Base-by-base conservation (phyloP, 345 rosid species). In the Trapa bicornis region DNA sequence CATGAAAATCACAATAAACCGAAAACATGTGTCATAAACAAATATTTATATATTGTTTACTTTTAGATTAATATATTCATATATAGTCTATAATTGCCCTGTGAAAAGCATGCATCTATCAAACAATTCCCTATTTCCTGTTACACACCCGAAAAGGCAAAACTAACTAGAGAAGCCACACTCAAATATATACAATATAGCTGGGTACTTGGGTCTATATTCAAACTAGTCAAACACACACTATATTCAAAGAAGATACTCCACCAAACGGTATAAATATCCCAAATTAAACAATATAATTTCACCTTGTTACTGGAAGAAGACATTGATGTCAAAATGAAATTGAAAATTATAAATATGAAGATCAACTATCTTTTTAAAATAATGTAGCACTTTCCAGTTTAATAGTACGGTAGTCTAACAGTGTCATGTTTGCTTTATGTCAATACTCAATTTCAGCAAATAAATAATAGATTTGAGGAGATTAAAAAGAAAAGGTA, bases 401-500 rank as follows among this genome's bases (percentile, higher is more conserved):
- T 11, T 50, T 50, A 14, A 50, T 16, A 6, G n/a, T 13, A 50
- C 54, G 13, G 54, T 50, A 50, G 2, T 50, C n/a, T 14, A 50
- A 16, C 2, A 11, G 48, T 45, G 7, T 3, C 43, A 41, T 41
- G 43, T 11, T 45, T 45, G 48, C 48, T 2, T 45, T 6, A 45
- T 60, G 39, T 60, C 33, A 32, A 60, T 35, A 60, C 39, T 10
- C 64, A 60, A 60, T 10, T n/a, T 32, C 7, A 29, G 10, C 64
- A 2, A 11, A 32, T 37, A 11, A 29, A 60, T 60, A 60, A 37
- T 32, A 36, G 6, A 36, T 13, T 36, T 38, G 45, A 36, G 7
- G 10, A 33, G 22, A 17, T 22, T 5, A 45, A 5, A 50, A 4
- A 29, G 37, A 35, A 32, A 60, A 33, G 43, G 47, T 64, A 87